phyloP scores from a whole-genome alignment of 257 asterid genomes.

The Verbascum thapsus region DNA sequence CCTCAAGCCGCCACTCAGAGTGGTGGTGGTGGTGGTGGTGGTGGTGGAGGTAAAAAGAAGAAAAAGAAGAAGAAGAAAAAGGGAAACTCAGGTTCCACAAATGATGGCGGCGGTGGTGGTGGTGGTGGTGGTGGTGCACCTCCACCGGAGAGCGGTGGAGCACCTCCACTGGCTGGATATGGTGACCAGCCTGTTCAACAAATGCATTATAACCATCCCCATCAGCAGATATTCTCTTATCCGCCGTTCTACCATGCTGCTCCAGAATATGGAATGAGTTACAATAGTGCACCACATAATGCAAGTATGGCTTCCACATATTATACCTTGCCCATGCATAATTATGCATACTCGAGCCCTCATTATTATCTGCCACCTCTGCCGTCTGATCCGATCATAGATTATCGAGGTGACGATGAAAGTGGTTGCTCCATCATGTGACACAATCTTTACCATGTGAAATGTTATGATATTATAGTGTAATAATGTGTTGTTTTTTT shows the following conservation, averaged over 20 bases:
- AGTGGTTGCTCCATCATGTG: constrained; percentile 44
- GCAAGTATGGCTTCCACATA: constrained; percentile 35
- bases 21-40: constrained; percentile 37
- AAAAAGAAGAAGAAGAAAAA: constrained; percentile 57
- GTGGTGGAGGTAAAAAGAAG: constrained; percentile 39
- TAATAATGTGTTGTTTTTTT: constrained; percentile 16
- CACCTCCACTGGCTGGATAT: constrained; percentile 19
- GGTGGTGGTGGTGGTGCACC: constrained; percentile 36
- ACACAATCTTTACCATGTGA: constrained; percentile 20
- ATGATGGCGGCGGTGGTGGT: constrained; percentile 36
- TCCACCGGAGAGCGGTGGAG: constrained; percentile 32
- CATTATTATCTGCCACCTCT: constrained; percentile 27
- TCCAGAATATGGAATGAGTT: constrained; percentile 57
- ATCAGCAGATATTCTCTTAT: constrained; percentile 39
- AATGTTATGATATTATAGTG: constrained; percentile 27
- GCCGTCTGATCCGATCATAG: constrained; percentile 25
- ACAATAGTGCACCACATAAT: constrained; percentile 39
- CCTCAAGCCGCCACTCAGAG: constrained; percentile 21
- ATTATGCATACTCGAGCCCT: constrained; percentile 33
- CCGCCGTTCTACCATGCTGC: constrained; percentile 42
- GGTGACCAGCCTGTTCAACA: constrained; percentile 31
- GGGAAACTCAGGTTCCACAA: constrained; percentile 27
- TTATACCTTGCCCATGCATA: constrained; percentile 44
- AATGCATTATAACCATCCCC: constrained; percentile 31
- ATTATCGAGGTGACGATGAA: constrained; percentile 32